Percentiles rank a stretch among this genome's conserved stretches.
These are phyloP conservation scores for Aeminium ludgeri DNA, from an alignment of 495 filamentous ascomycete genomes.

Conservation along the genomic window DNA sequence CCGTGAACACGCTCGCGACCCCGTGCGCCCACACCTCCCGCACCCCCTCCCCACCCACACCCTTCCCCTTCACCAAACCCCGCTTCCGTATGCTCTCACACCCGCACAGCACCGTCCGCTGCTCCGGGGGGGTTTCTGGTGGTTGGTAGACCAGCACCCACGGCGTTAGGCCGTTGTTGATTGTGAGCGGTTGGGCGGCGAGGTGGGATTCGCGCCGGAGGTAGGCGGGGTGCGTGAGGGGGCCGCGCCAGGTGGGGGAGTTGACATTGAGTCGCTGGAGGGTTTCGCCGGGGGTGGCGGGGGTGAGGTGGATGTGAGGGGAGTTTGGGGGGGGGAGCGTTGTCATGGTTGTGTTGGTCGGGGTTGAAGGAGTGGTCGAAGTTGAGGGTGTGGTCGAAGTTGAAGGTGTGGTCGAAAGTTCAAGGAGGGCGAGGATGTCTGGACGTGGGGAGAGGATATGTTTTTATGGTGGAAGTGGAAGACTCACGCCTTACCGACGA, in stretches of 20 bases:
- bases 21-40: slow-evolving; percentile 58
- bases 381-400: too few relatives aligned
- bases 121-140: slow-evolving; percentile 20
- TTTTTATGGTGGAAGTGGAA: too few relatives aligned
- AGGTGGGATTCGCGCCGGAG: slow-evolving; percentile 62
- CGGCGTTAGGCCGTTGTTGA: slow-evolving; percentile 57
- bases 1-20: slow-evolving; percentile 75
- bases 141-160: slow-evolving; percentile 64
- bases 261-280: slow-evolving; percentile 47
- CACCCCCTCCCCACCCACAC: too few relatives aligned
- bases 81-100: slow-evolving; percentile 74
- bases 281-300: slow-evolving; percentile 51
- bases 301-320: slow-evolving; percentile 45
- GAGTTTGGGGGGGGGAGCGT: slow-evolving; percentile 36
- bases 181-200: slow-evolving; percentile 44
- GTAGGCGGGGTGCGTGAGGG: slow-evolving; percentile 46
- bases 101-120: slow-evolving; percentile 52
- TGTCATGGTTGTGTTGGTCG: neutral
- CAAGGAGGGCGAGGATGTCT: too few relatives aligned
- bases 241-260: slow-evolving; percentile 53
- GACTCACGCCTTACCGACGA: too few relatives aligned
- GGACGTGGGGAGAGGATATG: too few relatives aligned
- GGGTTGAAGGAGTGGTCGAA: too few relatives aligned
- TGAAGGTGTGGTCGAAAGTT: too few relatives aligned
- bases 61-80: slow-evolving; percentile 36